A percentile compares a stretch with the other conserved stretches of the same genome.
phyloP scores from a whole-genome alignment of 208 protist species.

The Crithidia fasciculata region DNA sequence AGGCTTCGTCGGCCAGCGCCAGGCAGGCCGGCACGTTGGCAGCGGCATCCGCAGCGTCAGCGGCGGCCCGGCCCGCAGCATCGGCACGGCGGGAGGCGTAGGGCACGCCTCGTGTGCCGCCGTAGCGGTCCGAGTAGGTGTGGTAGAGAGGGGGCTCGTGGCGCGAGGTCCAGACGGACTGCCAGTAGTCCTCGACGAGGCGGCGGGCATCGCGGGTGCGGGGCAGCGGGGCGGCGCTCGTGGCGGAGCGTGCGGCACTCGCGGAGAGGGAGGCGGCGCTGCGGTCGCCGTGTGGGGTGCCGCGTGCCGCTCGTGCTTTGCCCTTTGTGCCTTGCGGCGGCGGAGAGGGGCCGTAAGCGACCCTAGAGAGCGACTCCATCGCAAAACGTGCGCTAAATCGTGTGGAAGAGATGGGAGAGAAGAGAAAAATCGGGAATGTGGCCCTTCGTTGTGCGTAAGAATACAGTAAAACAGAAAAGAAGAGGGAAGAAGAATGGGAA shows the following conservation, averaged over 20 bases:
- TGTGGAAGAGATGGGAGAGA: too few relatives aligned
- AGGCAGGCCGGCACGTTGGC: constrained; percentile 39
- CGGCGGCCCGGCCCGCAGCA: constrained; percentile 27
- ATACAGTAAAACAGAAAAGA: neutral
- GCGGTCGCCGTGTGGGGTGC: constrained; percentile 5
- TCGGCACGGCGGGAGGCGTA: constrained; percentile 59
- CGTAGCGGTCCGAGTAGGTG: constrained; percentile 78
- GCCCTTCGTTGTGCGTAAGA: neutral
- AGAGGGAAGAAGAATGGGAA: neutral
- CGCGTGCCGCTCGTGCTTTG: neutral
- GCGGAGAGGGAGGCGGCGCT: neutral
- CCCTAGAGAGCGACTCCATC: constrained; percentile 28
- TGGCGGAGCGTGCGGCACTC: neutral
- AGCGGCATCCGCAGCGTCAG: neutral
- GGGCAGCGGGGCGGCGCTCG: neutral
- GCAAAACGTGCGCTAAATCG: neutral
- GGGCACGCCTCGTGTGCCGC: constrained; percentile 59
- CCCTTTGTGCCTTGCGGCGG: constrained; percentile 19
- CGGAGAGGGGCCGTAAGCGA: constrained; percentile 31
- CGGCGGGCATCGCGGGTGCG: constrained; percentile 20
- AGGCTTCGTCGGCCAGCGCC: constrained; percentile 32
- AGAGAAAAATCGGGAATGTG: too few relatives aligned
- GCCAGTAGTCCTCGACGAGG: constrained; percentile 84
- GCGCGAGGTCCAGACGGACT: constrained; percentile 51
- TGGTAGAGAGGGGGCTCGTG: constrained; percentile 77